Base-by-base conservation (phyloP, 768 basidiomycete genomes). In the Grammothele lineata region DNA sequence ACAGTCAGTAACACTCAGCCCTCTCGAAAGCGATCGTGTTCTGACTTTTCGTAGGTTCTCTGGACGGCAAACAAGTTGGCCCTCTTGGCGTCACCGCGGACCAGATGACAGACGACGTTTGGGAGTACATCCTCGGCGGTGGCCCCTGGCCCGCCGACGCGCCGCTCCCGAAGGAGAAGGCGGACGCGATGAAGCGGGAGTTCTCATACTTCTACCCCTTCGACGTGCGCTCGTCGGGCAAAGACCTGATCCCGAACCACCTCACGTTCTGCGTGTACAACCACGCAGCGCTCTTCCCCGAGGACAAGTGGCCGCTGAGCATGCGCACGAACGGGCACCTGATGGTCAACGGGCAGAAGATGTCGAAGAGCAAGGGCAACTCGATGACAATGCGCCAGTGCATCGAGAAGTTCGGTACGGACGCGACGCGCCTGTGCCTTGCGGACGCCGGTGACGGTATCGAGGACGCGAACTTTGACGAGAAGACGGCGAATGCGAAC, bases 391-490 rank as follows among this genome's bases (percentile, higher is more conserved):
- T 98, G 64, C 71, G 80, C 45, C 88, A 99, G 61, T 80, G 87
- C 1, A 81, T 95, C 49, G 76, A 83, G 66, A 98, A 98, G 75
- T 98, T 95, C 61, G 96, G 96, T 48, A 93, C 96, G 27, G 96
- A 98, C 64, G 91, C 94, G 25, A 94, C 87, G 59, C 76, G 96
- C 45, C 68, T 99, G 70, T 78, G 83, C 17, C 75, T 99, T 66
- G 96, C 96, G 21, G 95, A 98, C 70, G 92, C 93, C 22, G 96
- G 96, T 12, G 96, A 99, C 64, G 92, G 93, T 41, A 78, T 97
- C 57, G 94, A 96, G 66, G 96, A 99, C 67, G 95, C 95, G 37
- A 99, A 99, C 73, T 99, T 98, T 59, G 96, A 99, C 62, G 95
- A 98, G 75, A 89, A 92, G 72, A 89, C 87, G 5, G 96, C 96